Evolutionary conservation across 805 yeast species (phyloP).

Genomic region (Lipomyces orientalis): DNA sequence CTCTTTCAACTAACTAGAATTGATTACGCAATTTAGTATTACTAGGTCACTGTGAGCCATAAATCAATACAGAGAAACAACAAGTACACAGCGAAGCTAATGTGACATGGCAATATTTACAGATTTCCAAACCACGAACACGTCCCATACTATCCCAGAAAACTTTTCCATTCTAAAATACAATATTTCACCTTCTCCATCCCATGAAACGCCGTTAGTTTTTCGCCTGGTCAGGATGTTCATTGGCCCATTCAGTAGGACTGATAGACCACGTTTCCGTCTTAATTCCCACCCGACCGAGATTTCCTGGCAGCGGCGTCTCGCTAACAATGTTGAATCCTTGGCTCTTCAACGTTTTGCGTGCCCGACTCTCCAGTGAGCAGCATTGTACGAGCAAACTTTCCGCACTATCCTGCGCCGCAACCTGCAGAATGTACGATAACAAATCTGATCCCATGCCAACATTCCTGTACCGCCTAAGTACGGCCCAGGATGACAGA

Average conservation of each 20-base stretch:
- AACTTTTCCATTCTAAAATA: background rate
- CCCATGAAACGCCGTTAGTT: conserved; percentile 3
- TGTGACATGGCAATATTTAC: background rate
- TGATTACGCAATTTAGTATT: background rate
- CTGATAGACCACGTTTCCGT: conserved; percentile 30
- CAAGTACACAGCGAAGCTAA: background rate
- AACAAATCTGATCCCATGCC: conserved; percentile 39
- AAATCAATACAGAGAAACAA: background rate
- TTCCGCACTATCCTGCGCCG: conserved; percentile 17
- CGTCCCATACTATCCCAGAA: background rate
- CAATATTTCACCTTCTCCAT: background rate
- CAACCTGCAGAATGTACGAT: conserved; percentile 21
- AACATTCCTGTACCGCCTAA: conserved; percentile 34
- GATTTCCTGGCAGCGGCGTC: conserved; percentile 23
- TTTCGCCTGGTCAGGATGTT: background rate
- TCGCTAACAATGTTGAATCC: conserved; percentile 23
- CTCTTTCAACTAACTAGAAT: background rate
- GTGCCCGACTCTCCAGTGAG: conserved; percentile 31
- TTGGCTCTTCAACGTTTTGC: conserved; percentile 9
- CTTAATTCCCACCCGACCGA: conserved; percentile 29
- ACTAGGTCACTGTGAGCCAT: background rate
- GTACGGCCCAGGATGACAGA: conserved; percentile 38
- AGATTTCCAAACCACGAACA: background rate
- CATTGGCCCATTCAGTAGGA: conserved; percentile 13
- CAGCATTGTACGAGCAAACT: conserved; percentile 25